Conservation (phyloP, 1,284 basidiomycete species). For the Cryptococcus sp. region DNA sequence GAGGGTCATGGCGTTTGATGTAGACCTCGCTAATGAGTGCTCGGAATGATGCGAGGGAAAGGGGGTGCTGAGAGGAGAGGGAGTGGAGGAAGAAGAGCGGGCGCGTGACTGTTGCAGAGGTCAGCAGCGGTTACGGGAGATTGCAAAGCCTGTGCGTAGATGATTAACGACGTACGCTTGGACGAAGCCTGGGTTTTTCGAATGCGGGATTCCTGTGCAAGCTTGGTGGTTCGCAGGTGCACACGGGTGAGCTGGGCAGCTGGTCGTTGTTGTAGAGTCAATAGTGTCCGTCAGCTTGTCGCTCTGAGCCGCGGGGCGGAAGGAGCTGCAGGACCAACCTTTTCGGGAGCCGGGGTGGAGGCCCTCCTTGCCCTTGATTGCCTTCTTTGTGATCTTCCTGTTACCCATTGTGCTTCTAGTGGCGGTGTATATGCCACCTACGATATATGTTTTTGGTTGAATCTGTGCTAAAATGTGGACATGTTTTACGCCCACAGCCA, state of each 20-base stretch:
- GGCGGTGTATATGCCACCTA: background rate
- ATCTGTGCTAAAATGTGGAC: background rate
- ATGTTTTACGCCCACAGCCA: background rate
- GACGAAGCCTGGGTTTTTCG: conserved; percentile 52
- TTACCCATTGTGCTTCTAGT: conserved; percentile 48
- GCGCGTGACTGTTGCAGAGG: conserved; percentile 58
- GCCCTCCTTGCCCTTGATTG: conserved; percentile 48
- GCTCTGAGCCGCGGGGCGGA: too few species aligned
- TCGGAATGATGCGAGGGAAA: conserved; percentile 68
- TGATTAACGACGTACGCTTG: conserved; percentile 32
- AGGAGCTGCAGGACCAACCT: conserved; percentile 26
- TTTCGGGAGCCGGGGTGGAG: conserved; percentile 50
- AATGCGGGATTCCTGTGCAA: conserved; percentile 56
- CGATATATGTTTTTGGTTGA: background rate
- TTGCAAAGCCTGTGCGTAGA: too few species aligned
- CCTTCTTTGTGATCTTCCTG: conserved; percentile 47
- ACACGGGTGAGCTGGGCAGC: conserved; percentile 72
- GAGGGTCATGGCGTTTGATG: conserved; percentile 67
- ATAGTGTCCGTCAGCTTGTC: too few species aligned
- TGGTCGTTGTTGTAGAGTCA: conserved; percentile 18
- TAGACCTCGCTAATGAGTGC: conserved; percentile 65
- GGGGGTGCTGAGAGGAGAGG: conserved; percentile 57
- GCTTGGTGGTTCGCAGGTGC: conserved; percentile 67
- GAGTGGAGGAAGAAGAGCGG: conserved; percentile 76
- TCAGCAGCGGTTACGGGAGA: background rate